Evolutionary conservation across 1,139 yeast genomes (phyloP).

Genomic region (Saccharomyces hybrid): DNA sequence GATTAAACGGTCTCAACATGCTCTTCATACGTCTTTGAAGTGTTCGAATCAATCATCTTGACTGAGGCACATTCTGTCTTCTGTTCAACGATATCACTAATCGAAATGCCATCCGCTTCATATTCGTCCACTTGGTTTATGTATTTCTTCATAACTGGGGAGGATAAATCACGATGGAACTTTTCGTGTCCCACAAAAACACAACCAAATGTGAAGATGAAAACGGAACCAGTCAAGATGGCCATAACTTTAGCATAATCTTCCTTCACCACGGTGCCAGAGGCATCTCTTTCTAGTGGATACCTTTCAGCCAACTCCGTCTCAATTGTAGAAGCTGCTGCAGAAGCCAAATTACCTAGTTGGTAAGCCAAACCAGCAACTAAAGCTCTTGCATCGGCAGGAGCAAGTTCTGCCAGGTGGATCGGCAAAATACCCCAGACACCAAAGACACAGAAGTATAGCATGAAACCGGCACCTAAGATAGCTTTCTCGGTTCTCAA

Average conservation of each 20-base stretch:
- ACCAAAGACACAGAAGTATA: constrained; percentile 77
- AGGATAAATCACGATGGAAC: constrained; percentile 31
- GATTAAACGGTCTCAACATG: constrained; percentile 5
- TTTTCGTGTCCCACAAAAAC: constrained; percentile 49
- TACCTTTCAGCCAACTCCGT: constrained; percentile 58
- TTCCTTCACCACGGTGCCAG: constrained; percentile 22
- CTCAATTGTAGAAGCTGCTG: constrained; percentile 79
- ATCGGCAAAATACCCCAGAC: constrained; percentile 83
- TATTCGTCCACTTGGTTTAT: constrained; percentile 17
- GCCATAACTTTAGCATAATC: constrained; percentile 48
- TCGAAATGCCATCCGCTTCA: constrained; percentile 13
- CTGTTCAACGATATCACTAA: constrained; percentile 4
- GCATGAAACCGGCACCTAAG: constrained; percentile 69
- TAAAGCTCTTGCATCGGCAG: constrained; percentile 58
- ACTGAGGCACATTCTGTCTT: constrained; percentile 5
- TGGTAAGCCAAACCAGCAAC: constrained; percentile 61
- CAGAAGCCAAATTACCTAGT: constrained; percentile 74
- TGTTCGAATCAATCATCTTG: constrained; percentile 4
- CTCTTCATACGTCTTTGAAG: constrained; percentile 7
- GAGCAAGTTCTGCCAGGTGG: constrained; percentile 68
- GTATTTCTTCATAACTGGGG: constrained; percentile 26
- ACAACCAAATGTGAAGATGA: constrained; percentile 40
- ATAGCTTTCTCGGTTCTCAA: constrained; percentile 40
- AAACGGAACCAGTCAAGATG: constrained; percentile 51
- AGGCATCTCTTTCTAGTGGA: constrained; percentile 32